Percentiles rank a stretch among this genome's conserved stretches.
Evolutionary conservation across 306 rosid genomes (phyloP).

Genomic region (Cucumis cinereus): DNA sequence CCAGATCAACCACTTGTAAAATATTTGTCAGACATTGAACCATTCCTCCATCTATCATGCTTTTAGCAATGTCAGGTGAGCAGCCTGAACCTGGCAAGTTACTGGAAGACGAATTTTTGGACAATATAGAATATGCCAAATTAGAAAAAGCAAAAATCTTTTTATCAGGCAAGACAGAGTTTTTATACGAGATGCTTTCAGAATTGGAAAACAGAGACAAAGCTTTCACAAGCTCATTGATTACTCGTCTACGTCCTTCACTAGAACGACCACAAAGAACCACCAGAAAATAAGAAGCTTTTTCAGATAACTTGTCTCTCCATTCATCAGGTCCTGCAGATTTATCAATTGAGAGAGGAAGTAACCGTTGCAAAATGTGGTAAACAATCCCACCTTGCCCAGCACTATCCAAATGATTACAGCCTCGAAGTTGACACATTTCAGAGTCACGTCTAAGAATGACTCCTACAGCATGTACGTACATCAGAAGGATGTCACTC

Average conservation of each 20-base stretch:
- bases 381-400: slow-evolving; percentile 64
- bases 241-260: slow-evolving; percentile 92
- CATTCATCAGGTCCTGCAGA: slow-evolving; percentile 96
- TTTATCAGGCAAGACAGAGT: slow-evolving; percentile 65
- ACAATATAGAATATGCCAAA: slow-evolving; percentile 74
- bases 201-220: slow-evolving; percentile 43
- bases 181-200: slow-evolving; percentile 53
- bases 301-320: slow-evolving; percentile 90
- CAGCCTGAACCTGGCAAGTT: slow-evolving; percentile 89
- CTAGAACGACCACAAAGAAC: slow-evolving; percentile 91
- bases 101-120: slow-evolving; percentile 80
- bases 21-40: slow-evolving; percentile 74
- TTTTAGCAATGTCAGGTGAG: slow-evolving; percentile 92
- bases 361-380: slow-evolving; percentile 63
- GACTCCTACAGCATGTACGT: slow-evolving; percentile 86
- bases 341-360: slow-evolving; percentile 69
- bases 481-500: slow-evolving; percentile 92
- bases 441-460: slow-evolving; percentile 87
- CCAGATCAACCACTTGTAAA: slow-evolving; percentile 88
- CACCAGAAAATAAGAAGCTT: slow-evolving; percentile 85
- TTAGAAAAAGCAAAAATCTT: slow-evolving; percentile 73
- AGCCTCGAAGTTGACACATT: slow-evolving; percentile 68
- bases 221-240: slow-evolving; percentile 74
- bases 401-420: slow-evolving; percentile 50
- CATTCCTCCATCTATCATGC: slow-evolving; percentile 95